phyloP scores from a whole-genome alignment of 202 grass and related monocot genomes.

The Panicum hallii region DNA sequence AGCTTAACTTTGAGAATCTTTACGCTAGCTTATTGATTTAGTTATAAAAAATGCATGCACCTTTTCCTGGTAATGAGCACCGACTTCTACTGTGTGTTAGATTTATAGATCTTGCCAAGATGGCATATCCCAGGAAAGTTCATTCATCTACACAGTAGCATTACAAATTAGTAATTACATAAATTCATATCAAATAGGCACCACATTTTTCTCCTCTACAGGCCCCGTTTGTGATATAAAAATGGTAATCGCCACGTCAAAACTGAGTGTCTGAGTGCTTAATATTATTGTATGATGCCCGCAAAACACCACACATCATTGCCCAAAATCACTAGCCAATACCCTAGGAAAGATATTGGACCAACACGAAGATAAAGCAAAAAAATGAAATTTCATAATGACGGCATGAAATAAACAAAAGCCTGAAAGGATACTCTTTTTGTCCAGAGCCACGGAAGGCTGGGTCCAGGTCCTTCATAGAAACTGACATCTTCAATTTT shows the following conservation, averaged over 20 bases:
- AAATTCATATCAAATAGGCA: slow-evolving; percentile 17
- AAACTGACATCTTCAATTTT: slow-evolving; percentile 72
- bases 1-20: slow-evolving; percentile 9
- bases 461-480: slow-evolving; percentile 92
- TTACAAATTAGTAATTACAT: slow-evolving; percentile 35
- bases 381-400: slow-evolving; percentile 1
- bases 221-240: neutral
- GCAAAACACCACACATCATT: neutral
- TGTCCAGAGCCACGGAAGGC: slow-evolving; percentile 88
- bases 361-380: neutral
- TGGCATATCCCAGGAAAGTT: slow-evolving; percentile 23
- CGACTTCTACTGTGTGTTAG: neutral
- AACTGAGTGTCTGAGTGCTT: neutral
- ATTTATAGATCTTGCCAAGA: slow-evolving; percentile 25
- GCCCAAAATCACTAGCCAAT: neutral
- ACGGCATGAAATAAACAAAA: slow-evolving; percentile 21
- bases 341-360: neutral
- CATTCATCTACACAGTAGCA: slow-evolving; percentile 4
- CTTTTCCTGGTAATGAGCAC: slow-evolving; percentile 9
- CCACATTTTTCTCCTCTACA: neutral
- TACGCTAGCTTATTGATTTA: neutral
- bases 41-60: neutral
- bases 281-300: neutral
- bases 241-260: neutral
- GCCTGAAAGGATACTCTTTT: slow-evolving; percentile 87